Evolutionary conservation across 1,284 basidiomycete genomes (phyloP).

Genomic region (Rhizoctonia solani): DNA sequence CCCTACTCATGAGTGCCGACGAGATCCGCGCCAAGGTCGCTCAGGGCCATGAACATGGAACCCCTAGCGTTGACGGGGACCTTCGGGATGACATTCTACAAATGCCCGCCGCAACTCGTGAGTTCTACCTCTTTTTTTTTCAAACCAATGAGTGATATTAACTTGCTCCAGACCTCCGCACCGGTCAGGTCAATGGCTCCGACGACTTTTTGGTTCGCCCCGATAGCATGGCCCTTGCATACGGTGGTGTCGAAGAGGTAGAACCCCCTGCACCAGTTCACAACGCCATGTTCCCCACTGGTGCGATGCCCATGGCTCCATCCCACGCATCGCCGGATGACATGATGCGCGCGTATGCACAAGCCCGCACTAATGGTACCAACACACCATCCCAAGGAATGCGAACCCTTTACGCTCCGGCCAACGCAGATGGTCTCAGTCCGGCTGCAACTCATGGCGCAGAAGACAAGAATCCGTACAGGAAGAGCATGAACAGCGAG

Average conservation of each 20-base stretch:
- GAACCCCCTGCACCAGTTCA: constrained; percentile 41
- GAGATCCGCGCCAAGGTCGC: constrained; percentile 55
- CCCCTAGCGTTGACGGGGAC: constrained; percentile 38
- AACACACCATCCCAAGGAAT: constrained; percentile 30
- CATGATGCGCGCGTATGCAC: constrained; percentile 73
- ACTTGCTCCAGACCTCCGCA: constrained; percentile 19
- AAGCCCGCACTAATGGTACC: constrained; percentile 20
- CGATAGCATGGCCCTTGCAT: constrained; percentile 45
- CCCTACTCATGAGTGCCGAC: constrained; percentile 66
- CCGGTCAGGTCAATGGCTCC: constrained; percentile 41
- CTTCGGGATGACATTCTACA: constrained; percentile 34
- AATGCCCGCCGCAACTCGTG: constrained; percentile 39
- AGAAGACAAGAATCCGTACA: constrained; percentile 41
- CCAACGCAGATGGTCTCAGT: constrained; percentile 8
- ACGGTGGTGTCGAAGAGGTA: constrained; percentile 38
- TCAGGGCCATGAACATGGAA: constrained; percentile 40
- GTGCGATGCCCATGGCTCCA: constrained; percentile 52
- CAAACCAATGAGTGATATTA: constrained; percentile 50
- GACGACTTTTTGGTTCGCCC: constrained; percentile 44
- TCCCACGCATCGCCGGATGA: constrained; percentile 65
- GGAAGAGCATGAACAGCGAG: constrained; percentile 44
- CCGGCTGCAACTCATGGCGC: constrained; percentile 8
- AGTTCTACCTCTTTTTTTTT: constrained; percentile 39
- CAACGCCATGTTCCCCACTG: constrained; percentile 40
- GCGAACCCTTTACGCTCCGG: constrained; percentile 33